Evolutionary conservation across 208 protist species (phyloP), one percentile per base, ranked within the genome.

Genomic region (Wallacemonas sp.): DNA sequence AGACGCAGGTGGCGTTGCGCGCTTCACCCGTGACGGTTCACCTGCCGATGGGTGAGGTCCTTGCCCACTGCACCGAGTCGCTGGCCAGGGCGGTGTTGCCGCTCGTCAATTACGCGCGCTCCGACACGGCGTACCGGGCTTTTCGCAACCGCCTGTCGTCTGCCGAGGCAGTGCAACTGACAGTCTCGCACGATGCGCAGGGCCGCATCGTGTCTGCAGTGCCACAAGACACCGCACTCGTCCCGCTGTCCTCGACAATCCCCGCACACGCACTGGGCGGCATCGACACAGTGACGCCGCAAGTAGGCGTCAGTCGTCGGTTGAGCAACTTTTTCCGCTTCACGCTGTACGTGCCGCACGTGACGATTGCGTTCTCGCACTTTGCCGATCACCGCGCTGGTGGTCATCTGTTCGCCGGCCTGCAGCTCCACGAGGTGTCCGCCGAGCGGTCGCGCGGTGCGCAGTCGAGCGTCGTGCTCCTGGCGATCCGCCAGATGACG

Each of bases 1-100:
- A 59, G 20, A 12, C 5, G 5, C 52, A 59, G n/a, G 31, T 59
- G 31, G 23, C 52, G 52, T 5, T 59, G 29, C 52, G 52, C 26
- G 39, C 14, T 4, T 59, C 52, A 1, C 52, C 52, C 4, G 20
- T 59, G 18, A 42, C 31, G 32, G 52, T 59, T 7, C 52, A 64
- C 52, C 63, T 84, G 4, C 78, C 78, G 0, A 39, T 75, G 39
- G 78, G 74, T 2, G 65, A 76, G 28, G 66, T 41, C 4, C 45
- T 84, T 4, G 70, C 68, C 16, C 66, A 42, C 45, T 80, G 74
- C 70, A 64, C 70, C 20, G 78, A 80, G 44, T 68, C 78, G 3
- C 16, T 80, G 2, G 65, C 67, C 11, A 64, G 68, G 45, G 61
- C 70, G 1, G 23, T 80, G 25, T 22, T 80, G 48, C 78, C 73